Evolutionary conservation across 148 eudicot species (phyloP), one percentile per base, ranked within the genome.

Genomic region (Linanthus parryae): DNA sequence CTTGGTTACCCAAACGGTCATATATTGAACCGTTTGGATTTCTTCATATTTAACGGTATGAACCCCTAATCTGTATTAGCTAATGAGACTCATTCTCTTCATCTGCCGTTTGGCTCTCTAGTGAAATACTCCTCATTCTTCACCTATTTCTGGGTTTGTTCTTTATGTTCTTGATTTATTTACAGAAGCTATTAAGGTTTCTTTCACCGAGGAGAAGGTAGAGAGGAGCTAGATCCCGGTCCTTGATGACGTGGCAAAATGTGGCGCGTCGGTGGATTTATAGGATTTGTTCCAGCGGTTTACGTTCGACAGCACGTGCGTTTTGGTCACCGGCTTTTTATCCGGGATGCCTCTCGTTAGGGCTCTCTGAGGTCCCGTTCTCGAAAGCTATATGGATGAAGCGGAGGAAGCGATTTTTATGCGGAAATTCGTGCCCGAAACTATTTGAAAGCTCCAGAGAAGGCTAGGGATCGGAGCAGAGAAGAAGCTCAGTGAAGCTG

Each of bases 401-500:
- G 53, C 53, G 4, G 30, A 16, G 1, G 34, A 27, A 26, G 30
- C 35, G 21, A 48, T 48, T 26, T 48, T 48, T 8, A 19, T 26
- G 30, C 53, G 53, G 10, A 34, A 48, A 12, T 48, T 48, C 30
- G 15, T 27, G 18, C 53, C 53, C 9, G 35, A 48, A 48, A 15
- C 21, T n/a, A 26, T 11, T 19, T 48, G 53, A 36, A 48, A 48
- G 18, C 28, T 48, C 27, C 53, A 48, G 17, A 27, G 36, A 14
- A 26, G 53, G 53, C 53, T 48, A 27, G 36, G 33, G 53, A 14
- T 28, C 7, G 53, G 36, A 28, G 53, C 27, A 48, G 53, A 48
- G 36, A 48, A 48, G 36, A 28, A 27, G 25, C 27, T 48, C 35
- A 36, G 18, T 26, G 14, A 48, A 27, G 53, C 53, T 21, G 30